Conservation (phyloP, 1,139 yeast genomes). For the Zygosaccharomyces sapae region DNA sequence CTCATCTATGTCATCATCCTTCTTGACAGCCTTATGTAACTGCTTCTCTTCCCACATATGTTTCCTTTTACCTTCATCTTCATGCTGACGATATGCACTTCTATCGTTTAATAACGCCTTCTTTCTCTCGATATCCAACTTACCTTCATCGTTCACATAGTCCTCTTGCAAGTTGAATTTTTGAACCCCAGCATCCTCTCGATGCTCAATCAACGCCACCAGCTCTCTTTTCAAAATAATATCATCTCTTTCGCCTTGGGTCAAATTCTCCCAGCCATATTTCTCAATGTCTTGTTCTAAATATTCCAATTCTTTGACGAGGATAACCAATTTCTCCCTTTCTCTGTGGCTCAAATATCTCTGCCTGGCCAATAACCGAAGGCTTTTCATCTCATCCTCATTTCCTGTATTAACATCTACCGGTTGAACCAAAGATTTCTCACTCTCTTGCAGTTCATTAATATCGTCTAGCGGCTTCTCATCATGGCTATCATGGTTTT, state of each 20-base stretch:
- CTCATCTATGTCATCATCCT: conserved; percentile 40
- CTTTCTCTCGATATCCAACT: conserved; percentile 51
- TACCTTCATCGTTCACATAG: conserved; percentile 49
- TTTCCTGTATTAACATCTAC: conserved; percentile 11
- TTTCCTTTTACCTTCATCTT: conserved; percentile 16
- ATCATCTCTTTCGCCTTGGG: conserved; percentile 49
- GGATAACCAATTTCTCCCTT: conserved; percentile 41
- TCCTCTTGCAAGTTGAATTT: conserved; percentile 58
- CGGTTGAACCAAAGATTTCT: conserved; percentile 10
- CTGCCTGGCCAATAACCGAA: conserved; percentile 48
- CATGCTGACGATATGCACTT: conserved; percentile 7
- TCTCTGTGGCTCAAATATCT: conserved; percentile 47
- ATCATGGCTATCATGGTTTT: conserved; percentile 11
- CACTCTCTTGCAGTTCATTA: conserved; percentile 9
- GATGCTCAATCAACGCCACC: conserved; percentile 42
- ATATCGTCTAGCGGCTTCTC: conserved; percentile 5
- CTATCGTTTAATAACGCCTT: conserved; percentile 25
- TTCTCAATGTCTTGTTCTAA: conserved; percentile 45
- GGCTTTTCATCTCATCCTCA: conserved; percentile 28
- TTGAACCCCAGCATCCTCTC: conserved; percentile 39
- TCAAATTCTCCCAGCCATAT: conserved; percentile 49
- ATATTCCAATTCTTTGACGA: conserved; percentile 47
- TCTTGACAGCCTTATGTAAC: conserved; percentile 30
- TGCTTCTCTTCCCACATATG: conserved; percentile 33
- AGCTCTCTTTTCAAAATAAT: conserved; percentile 47